Conservation (phyloP, 176 grass and related monocot genomes). For the Lolium rigidum region DNA sequence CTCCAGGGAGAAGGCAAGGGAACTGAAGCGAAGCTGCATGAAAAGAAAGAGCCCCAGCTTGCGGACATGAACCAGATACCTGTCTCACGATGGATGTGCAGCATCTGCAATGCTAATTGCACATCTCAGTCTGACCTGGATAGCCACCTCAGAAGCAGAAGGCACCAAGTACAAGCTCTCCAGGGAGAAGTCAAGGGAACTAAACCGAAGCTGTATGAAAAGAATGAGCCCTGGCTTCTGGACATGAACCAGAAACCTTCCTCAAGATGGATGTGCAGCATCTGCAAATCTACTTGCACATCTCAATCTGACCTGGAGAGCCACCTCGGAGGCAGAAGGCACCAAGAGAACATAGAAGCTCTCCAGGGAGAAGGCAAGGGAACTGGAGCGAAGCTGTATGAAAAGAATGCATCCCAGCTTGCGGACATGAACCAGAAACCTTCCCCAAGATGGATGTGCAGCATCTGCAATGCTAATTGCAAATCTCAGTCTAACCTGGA, state of each 20-base stretch:
- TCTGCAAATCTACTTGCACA: slow-evolving; percentile 28
- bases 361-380: not conserved
- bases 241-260: slow-evolving; percentile 7
- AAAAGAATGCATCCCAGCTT: not conserved
- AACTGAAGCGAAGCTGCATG: not conserved
- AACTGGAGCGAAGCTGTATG: not conserved
- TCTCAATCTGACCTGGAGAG: slow-evolving; percentile 29
- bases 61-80: slow-evolving; percentile 8
- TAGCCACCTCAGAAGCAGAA: slow-evolving; percentile 39
- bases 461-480: slow-evolving; percentile 36
- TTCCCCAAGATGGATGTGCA: slow-evolving; percentile 35
- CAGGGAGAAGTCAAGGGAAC: not conserved
- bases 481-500: slow-evolving; percentile 29
- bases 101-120: slow-evolving; percentile 34
- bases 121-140: slow-evolving; percentile 30
- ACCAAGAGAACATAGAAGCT: slow-evolving; percentile 26
- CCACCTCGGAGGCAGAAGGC: slow-evolving; percentile 42
- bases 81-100: slow-evolving; percentile 33
- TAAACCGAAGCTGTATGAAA: slow-evolving; percentile 9
- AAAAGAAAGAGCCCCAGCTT: not conserved
- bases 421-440: slow-evolving; percentile 8
- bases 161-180: slow-evolving; percentile 22
- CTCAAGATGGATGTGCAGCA: slow-evolving; percentile 39
- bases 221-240: not conserved
- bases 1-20: not conserved